Base-by-base conservation (phyloP, 768 basidiomycete genomes). In the Rickenella mellea region DNA sequence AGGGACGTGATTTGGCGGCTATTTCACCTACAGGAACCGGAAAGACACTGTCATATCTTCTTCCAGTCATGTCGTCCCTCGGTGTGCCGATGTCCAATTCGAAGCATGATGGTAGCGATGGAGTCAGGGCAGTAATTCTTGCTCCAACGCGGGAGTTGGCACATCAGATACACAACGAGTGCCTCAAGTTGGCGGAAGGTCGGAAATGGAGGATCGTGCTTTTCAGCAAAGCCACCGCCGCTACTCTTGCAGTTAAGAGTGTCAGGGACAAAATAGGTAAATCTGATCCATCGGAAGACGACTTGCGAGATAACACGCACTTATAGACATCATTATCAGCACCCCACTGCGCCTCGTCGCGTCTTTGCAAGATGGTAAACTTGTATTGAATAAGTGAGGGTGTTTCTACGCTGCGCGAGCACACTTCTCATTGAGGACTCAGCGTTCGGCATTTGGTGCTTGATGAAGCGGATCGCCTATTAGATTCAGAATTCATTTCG, bases 1-100 rank as follows among this genome's bases (percentile, higher is more conserved):
- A 88, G 88, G 69, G 67, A 47, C 79, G 87, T 44, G 94, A 99
- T 61, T 69, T 96, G 19, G 82, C 87, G 41, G 94, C 93, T 22
- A 85, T 98, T 15, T 96, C 96, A 1, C 96, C 96, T 0, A 99
- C 96, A 5, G 96, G 96, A 39, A 93, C 89, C 8, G 96, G 96
- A 46, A 99, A 99, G 67, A 99, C 96, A 1, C 69, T 97, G 5
- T 77, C 92, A 0, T 99, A 97, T 61, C 69, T 96, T 11, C 63
- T 96, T 12, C 93, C 96, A 0, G 69, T 90, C 19, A 73, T 98
- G 45, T 66, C 77, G 9, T 60, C 66, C 14, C 62, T 90, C 5
- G 63, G 62, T 11, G 59, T 68, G 3, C 87, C 87, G 5, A 57
- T 69, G 7, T 64, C 77, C 24, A 71, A 67, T 43, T 55, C 66